A percentile compares a stretch with the other conserved stretches of the same genome.
These are phyloP conservation scores for Penicillium sp. DNA, from an alignment of 2,329 filamentous ascomycete species.

Conservation along the genomic window DNA sequence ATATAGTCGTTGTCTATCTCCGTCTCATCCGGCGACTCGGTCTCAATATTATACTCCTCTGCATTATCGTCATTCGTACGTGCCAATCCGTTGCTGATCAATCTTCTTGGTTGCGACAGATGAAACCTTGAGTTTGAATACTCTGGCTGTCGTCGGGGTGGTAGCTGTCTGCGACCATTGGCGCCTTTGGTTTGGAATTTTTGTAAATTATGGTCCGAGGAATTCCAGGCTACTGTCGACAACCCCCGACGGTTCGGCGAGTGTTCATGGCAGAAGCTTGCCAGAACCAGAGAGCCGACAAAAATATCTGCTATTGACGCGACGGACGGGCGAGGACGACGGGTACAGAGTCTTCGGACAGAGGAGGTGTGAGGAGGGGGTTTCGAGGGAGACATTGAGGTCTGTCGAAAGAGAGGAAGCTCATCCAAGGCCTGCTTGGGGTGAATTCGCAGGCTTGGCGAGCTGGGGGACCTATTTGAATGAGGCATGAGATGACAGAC, in stretches of 20 bases:
- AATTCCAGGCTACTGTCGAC: conserved; percentile 18
- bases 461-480: conserved; percentile 48
- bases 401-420: conserved; percentile 14
- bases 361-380: conserved; percentile 19
- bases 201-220: conserved; percentile 14
- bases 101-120: conserved; percentile 19
- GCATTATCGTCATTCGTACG: conserved; percentile 16
- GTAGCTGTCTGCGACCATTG: conserved; percentile 11
- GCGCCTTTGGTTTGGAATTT: conserved; percentile 15
- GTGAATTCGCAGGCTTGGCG: conserved; percentile 41
- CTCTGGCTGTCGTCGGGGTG: conserved; percentile 15
- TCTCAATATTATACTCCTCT: conserved; percentile 11
- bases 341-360: conserved; percentile 23
- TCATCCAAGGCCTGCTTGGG: conserved; percentile 37
- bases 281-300: conserved; percentile 46
- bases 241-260: conserved; percentile 29
- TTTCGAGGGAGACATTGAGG: conserved; percentile 27
- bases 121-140: conserved; percentile 16
- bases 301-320: conserved; percentile 45
- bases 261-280: conserved; percentile 45
- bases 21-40: conserved; percentile 1
- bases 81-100: conserved; percentile 23
- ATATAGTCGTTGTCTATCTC: conserved; percentile 4
- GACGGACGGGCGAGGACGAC: conserved; percentile 24
- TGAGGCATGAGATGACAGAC: conserved; percentile 57